Evolutionary conservation across 2,329 filamentous ascomycete species (phyloP).

Genomic region (Aureobasidium subglaciale): DNA sequence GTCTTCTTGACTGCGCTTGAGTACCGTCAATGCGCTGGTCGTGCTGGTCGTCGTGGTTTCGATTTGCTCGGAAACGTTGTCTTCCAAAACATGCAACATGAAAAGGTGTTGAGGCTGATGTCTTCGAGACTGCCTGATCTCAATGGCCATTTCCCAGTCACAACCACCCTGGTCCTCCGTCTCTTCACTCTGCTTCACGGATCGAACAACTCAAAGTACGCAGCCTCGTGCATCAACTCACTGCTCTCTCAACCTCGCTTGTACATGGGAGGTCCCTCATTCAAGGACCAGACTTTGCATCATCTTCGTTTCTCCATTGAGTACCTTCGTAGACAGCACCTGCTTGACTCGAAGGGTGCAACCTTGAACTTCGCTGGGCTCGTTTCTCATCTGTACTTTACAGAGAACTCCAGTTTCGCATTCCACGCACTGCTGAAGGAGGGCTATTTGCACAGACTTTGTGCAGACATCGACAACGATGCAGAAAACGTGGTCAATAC

Average conservation of each 20-base stretch:
- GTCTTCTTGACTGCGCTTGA: slow-evolving; percentile 67
- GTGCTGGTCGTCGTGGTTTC: slow-evolving; percentile 73
- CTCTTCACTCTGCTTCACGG: slow-evolving; percentile 60
- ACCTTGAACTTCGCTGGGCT: slow-evolving; percentile 67
- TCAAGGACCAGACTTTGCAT: slow-evolving; percentile 63
- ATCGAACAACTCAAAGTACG: slow-evolving; percentile 57
- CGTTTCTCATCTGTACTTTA: slow-evolving; percentile 68
- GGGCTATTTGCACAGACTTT: slow-evolving; percentile 63
- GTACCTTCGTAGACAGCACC: slow-evolving; percentile 62
- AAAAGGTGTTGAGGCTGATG: slow-evolving; percentile 61
- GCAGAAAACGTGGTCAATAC: slow-evolving; percentile 47
- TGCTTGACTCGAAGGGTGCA: slow-evolving; percentile 53
- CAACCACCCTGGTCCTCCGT: slow-evolving; percentile 63
- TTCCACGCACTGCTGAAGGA: slow-evolving; percentile 67
- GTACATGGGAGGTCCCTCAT: slow-evolving; percentile 62
- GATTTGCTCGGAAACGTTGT: slow-evolving; percentile 76
- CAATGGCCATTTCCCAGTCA: slow-evolving; percentile 71
- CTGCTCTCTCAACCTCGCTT: slow-evolving; percentile 63
- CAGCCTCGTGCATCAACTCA: slow-evolving; percentile 55
- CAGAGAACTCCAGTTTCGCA: slow-evolving; percentile 67
- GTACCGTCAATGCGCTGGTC: slow-evolving; percentile 68
- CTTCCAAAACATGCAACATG: slow-evolving; percentile 57
- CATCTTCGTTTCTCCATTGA: slow-evolving; percentile 76
- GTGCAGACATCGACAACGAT: slow-evolving; percentile 47
- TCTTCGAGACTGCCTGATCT: slow-evolving; percentile 67